Evolutionary conservation across 441 rosid species (phyloP), one percentile per base, ranked within the genome.

Genomic region (Mallotus repandus): DNA sequence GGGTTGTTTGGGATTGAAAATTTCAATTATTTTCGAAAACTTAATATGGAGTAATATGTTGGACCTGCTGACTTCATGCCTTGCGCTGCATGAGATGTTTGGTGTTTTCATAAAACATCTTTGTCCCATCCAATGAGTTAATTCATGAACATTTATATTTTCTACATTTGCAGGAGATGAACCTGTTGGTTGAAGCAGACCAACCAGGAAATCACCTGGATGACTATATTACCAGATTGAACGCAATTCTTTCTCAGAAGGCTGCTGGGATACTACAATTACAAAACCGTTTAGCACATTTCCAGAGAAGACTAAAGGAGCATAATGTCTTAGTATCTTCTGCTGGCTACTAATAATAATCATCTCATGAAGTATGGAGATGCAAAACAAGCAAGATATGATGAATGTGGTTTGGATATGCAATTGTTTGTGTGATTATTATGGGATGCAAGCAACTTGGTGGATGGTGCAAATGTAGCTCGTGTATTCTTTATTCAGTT

Each of bases 121-220:
- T 4, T 53, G 19, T 35, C 21, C 61, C 0, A 59, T 14, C 21
- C 68, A 7, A 46, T 8, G 15, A 16, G 35, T 59, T 46, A 13
- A 14, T 12, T 38, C n/a, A 15, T 3, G 32, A 7, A 13, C 18
- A 50, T 63, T 59, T 21, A 2, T 35, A 46, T 7, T 58, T 63
- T 63, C 46, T 18, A 41, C 13, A 52, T 69, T 72, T 72, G 77
- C 84, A 88, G 92, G 92, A 86, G 80, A 88, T 88, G 92, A 80
- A 82, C 71, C 80, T 88, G 50, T 73, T 88, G 72, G 92, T 82
- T 45, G 87, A 82, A 83, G 92, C 90, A 35, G 92, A 88, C 79
- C 87, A 85, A 76, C 90, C 90, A 4, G 92, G 92, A 74, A 88
- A 88, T 68, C 88, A 86, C 69, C 81, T 88, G 22, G 89, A 86